Conservation (phyloP, 116 monocot species). For the Trichopus zeylanicus region DNA sequence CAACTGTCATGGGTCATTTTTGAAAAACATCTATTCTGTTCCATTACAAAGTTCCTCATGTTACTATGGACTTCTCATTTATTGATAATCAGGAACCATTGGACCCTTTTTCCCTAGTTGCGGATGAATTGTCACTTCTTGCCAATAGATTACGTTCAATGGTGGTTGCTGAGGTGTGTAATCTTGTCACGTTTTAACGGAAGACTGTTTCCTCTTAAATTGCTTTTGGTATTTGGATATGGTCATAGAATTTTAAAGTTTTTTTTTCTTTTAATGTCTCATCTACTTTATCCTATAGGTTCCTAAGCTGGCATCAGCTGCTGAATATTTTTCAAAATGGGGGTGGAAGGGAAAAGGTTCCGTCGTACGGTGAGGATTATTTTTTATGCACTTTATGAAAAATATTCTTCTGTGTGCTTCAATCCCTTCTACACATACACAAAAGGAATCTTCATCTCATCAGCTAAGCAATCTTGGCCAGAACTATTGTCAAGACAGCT, state of each 20-base stretch:
- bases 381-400: not conserved
- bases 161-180: conserved; percentile 73
- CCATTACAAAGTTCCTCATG: not conserved
- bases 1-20: too few species aligned
- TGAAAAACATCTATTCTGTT: not conserved
- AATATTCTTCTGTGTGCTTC: not conserved
- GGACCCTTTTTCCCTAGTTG: conserved; percentile 88
- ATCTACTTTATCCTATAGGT: conserved; percentile 33
- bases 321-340: conserved; percentile 91
- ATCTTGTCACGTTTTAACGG: not conserved
- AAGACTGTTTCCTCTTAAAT: not conserved
- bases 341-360: conserved; percentile 95
- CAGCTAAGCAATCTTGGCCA: too few species aligned
- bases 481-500: too few species aligned
- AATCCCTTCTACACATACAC: not conserved
- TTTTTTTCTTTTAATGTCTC: not conserved
- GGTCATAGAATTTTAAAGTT: not conserved
- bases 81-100: conserved; percentile 41
- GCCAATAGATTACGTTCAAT: conserved; percentile 72
- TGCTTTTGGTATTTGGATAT: not conserved
- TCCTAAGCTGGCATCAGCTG: conserved; percentile 86
- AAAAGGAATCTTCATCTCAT: too few species aligned
- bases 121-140: conserved; percentile 75
- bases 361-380: conserved; percentile 68
- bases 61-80: not conserved